Evolutionary conservation across 1,284 basidiomycete species (phyloP), one percentile per base, ranked within the genome.

Genomic region (Marasmius tenuissimus): DNA sequence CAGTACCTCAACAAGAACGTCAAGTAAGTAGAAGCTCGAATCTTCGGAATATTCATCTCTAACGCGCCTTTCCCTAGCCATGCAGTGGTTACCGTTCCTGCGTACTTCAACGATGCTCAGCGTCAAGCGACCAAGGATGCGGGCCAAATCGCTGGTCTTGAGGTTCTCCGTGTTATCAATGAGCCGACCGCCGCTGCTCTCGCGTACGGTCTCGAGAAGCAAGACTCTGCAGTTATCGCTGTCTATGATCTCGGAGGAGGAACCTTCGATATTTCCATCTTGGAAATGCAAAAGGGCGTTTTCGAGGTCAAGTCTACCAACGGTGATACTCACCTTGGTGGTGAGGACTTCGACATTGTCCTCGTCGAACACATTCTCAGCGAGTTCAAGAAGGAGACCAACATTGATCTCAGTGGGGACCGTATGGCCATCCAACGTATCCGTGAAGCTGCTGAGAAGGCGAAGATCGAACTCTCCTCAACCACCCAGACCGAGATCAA

Each of bases 271-370:
- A 93, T 98, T 70, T 98, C 97, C 39, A 96, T 99, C 68, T 84
- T 98, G 50, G 95, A 98, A 81, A 98, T 98, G 94, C 94, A 97
- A 78, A 96, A 97, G 80, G 97, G 97, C 70, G 96, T 99, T 27
- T 99, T 98, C 76, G 97, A 98, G 77, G 97, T 99, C 75, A 98
- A 98, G 84, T 98, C 97, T 1, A 99, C 97, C 67, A 98, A 98
- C 75, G 97, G 97, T 78, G 96, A 99, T 78, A 98, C 97, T 27
- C 97, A 99, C 76, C 88, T 99, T 64, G 97, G 97, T 78, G 97
- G 97, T 76, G 97, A 99, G 79, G 97, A 99, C 79, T 98, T 98
- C 72, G 96, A 98, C 73, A 91, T 97, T 68, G 80, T 89, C 52
- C 87, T 98, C 47, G 92, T 98, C 69, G 87, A 97, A 70, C 81